A percentile compares a stretch with the other conserved stretches of the same genome.
Conservation (phyloP, 2,329 filamentous ascomycete genomes). For the Phaeoacremonium minimum region DNA sequence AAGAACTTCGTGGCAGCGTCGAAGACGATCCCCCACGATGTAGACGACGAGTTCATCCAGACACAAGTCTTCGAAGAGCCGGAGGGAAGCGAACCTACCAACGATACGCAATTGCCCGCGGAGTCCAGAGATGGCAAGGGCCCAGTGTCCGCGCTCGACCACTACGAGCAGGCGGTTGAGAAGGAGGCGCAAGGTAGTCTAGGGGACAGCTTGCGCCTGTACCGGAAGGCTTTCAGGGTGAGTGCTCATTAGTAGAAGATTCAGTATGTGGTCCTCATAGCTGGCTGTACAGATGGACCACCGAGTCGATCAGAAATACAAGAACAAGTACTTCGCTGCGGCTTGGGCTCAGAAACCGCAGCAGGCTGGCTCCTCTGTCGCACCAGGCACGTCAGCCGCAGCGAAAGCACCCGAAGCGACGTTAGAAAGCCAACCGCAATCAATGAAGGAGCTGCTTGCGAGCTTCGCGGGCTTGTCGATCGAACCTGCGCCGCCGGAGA, state of each 20-base stretch:
- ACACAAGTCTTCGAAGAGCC: slow-evolving; percentile 29
- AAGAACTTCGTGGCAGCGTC: neutral
- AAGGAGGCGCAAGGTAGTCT: slow-evolving; percentile 81
- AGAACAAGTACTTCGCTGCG: slow-evolving; percentile 83
- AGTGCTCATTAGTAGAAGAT: slow-evolving; percentile 17
- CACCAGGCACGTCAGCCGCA: slow-evolving; percentile 17
- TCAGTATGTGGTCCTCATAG: too few relatives aligned
- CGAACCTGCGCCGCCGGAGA: slow-evolving; percentile 58
- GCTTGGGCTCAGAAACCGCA: slow-evolving; percentile 46
- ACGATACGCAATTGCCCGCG: slow-evolving; percentile 9
- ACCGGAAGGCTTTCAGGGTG: slow-evolving; percentile 86
- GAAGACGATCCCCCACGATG: slow-evolving; percentile 21
- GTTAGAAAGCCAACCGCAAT: slow-evolving; percentile 44
- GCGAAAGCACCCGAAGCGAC: slow-evolving; percentile 13
- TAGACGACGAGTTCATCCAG: slow-evolving; percentile 29
- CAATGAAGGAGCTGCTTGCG: slow-evolving; percentile 65
- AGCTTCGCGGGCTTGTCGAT: slow-evolving; percentile 72
- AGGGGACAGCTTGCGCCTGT: slow-evolving; percentile 82
- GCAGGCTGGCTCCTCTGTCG: slow-evolving; percentile 11
- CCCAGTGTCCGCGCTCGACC: slow-evolving; percentile 77
- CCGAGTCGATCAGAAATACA: slow-evolving; percentile 79
- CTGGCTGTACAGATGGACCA: slow-evolving; percentile 82
- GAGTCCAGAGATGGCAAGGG: too few relatives aligned
- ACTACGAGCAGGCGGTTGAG: slow-evolving; percentile 89
- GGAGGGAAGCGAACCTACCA: slow-evolving; percentile 9